Percentiles rank a stretch among this genome's conserved stretches.
These are phyloP conservation scores for Glycine latifolia DNA, from an alignment of 306 rosid genomes.

Conservation along the genomic window DNA sequence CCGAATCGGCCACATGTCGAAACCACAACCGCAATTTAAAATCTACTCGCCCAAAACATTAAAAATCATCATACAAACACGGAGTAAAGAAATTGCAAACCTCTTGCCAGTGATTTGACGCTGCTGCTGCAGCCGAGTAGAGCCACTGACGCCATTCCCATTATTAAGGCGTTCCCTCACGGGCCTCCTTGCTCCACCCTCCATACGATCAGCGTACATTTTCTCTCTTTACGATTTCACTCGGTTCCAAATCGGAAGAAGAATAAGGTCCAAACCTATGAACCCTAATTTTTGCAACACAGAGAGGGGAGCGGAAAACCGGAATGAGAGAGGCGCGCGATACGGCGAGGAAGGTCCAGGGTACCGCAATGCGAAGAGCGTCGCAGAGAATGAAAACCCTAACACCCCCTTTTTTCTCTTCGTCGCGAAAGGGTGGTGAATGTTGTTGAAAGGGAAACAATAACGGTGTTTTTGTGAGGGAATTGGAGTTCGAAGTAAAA, in stretches of 20 bases:
- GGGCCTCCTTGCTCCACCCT: conserved; percentile 73
- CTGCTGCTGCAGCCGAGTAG: conserved; percentile 54
- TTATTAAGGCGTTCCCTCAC: conserved; percentile 88
- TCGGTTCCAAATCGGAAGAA: not conserved
- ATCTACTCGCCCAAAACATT: not conserved
- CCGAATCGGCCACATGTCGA: too few species aligned
- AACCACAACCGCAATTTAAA: not conserved
- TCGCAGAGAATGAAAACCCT: conserved; percentile 48
- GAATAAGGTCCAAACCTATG: conserved; percentile 36
- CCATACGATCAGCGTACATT: conserved; percentile 97
- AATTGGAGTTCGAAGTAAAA: conserved; percentile 11
- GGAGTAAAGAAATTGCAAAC: conserved; percentile 48
- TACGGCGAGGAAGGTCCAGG: conserved; percentile 7
- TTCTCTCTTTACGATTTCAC: not conserved
- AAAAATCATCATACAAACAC: not conserved
- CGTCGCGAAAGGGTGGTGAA: not conserved
- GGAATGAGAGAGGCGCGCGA: not conserved
- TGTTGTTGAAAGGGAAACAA: not conserved
- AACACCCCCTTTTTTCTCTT: conserved; percentile 14
- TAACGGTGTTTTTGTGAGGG: not conserved
- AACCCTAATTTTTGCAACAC: conserved; percentile 50
- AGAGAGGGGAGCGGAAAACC: not conserved
- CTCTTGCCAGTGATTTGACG: conserved; percentile 81
- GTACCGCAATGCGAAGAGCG: conserved; percentile 3
- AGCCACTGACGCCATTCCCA: conserved; percentile 57